Evolutionary conservation across 805 yeast genomes (phyloP).

Genomic region (Wickerhamiella shivajii): DNA sequence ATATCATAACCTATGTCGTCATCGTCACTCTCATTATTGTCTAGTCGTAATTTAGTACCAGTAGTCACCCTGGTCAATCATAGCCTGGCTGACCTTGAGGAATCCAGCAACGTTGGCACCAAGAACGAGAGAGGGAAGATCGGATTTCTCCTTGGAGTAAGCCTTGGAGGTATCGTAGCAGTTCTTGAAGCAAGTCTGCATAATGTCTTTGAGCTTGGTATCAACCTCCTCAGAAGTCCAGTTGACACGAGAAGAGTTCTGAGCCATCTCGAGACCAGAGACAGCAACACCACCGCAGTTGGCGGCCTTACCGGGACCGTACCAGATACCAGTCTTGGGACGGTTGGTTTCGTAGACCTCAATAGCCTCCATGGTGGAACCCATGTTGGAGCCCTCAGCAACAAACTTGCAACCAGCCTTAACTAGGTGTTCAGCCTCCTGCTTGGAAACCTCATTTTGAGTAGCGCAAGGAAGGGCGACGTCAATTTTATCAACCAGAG

Average conservation of each 20-base stretch:
- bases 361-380: slow-evolving; percentile 95
- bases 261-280: slow-evolving; percentile 98
- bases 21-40: too few species aligned
- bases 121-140: slow-evolving; percentile 87
- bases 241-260: slow-evolving; percentile 83
- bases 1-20: too few species aligned
- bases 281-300: slow-evolving; percentile 99
- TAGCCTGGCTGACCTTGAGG: slow-evolving; percentile 95
- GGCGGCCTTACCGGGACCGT: slow-evolving; percentile 98
- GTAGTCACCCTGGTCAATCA: slow-evolving; percentile 89
- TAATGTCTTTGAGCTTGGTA: slow-evolving; percentile 74
- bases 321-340: slow-evolving; percentile 55
- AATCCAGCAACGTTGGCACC: slow-evolving; percentile 99
- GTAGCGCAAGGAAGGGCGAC: slow-evolving; percentile 97
- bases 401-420: slow-evolving; percentile 83
- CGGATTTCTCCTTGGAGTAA: slow-evolving; percentile 56
- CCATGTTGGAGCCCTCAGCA: slow-evolving; percentile 99
- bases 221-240: slow-evolving; percentile 95
- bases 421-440: slow-evolving; percentile 87
- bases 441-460: slow-evolving; percentile 94
- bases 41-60: slow-evolving; percentile 13
- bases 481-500: slow-evolving; percentile 78
- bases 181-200: slow-evolving; percentile 84
- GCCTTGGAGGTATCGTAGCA: slow-evolving; percentile 77
- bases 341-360: slow-evolving; percentile 66